Conservation (phyloP, 345 rosid species). For the Moricandia arvensis region DNA sequence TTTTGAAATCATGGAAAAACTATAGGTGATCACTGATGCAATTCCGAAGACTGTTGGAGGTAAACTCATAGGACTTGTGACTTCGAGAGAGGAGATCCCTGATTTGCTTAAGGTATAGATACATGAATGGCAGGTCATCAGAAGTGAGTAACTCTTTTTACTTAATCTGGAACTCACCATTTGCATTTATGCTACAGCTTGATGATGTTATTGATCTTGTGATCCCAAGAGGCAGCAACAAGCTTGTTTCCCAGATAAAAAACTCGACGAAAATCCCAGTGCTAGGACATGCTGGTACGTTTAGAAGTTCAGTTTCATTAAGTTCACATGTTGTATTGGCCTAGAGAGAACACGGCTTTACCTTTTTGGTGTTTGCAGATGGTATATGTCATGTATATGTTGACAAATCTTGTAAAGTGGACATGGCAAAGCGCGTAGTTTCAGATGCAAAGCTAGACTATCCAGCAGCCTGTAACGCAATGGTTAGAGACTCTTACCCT, state of each 20-base stretch:
- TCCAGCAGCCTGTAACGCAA: conserved; percentile 97
- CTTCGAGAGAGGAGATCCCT: conserved; percentile 94
- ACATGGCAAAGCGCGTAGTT: conserved; percentile 74
- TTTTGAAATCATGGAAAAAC: conserved; percentile 13
- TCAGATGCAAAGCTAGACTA: conserved; percentile 93
- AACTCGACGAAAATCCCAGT: conserved; percentile 95
- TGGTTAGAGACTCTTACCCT: conserved; percentile 53
- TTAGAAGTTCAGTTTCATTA: not conserved
- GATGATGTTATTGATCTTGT: conserved; percentile 99
- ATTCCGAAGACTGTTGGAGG: conserved; percentile 78
- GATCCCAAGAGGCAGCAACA: conserved; percentile 99
- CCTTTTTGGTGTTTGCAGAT: conserved; percentile 45
- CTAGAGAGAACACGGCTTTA: conserved; percentile 10
- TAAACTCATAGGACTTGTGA: conserved; percentile 87
- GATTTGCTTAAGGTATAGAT: conserved; percentile 81
- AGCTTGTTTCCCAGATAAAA: conserved; percentile 88
- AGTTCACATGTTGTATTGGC: not conserved
- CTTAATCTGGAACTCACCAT: conserved; percentile 20
- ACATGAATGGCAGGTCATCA: conserved; percentile 9
- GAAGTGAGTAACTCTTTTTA: conserved; percentile 1
- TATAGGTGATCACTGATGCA: conserved; percentile 83
- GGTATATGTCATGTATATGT: conserved; percentile 96
- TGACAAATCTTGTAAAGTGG: conserved; percentile 81
- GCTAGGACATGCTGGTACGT: conserved; percentile 89
- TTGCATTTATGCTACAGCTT: conserved; percentile 56